Evolutionary conservation across 306 rosid genomes (phyloP).

Genomic region (Myrica gale): DNA sequence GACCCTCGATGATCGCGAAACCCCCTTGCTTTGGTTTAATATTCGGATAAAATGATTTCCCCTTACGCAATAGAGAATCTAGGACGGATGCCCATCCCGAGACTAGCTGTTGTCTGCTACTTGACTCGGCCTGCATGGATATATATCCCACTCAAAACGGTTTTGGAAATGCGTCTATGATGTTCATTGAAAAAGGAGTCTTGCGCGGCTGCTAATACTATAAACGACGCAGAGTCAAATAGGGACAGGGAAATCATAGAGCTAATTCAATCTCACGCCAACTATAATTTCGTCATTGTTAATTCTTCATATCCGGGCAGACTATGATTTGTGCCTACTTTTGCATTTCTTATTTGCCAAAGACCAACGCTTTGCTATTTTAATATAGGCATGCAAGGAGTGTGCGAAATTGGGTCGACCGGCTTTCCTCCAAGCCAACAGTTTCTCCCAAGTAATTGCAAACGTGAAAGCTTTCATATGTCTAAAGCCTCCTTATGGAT

Average conservation of each 20-base stretch:
- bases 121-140: neutral
- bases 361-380: neutral
- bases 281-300: constrained; percentile 1
- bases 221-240: neutral
- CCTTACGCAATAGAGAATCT: neutral
- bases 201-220: neutral
- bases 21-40: too few relatives aligned
- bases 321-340: neutral
- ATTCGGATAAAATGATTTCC: neutral
- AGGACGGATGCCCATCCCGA: neutral
- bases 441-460: neutral
- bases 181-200: neutral
- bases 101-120: neutral
- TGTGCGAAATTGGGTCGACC: neutral
- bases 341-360: neutral
- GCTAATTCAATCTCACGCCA: neutral
- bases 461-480: neutral
- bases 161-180: neutral
- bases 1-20: neutral
- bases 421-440: neutral
- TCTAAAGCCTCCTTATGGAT: neutral
- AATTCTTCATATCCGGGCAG: neutral
- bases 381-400: neutral
- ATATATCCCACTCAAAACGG: too few relatives aligned
- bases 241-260: neutral